Base-by-base conservation (phyloP, 768 basidiomycete genomes). In the Mycena vulgaris region DNA sequence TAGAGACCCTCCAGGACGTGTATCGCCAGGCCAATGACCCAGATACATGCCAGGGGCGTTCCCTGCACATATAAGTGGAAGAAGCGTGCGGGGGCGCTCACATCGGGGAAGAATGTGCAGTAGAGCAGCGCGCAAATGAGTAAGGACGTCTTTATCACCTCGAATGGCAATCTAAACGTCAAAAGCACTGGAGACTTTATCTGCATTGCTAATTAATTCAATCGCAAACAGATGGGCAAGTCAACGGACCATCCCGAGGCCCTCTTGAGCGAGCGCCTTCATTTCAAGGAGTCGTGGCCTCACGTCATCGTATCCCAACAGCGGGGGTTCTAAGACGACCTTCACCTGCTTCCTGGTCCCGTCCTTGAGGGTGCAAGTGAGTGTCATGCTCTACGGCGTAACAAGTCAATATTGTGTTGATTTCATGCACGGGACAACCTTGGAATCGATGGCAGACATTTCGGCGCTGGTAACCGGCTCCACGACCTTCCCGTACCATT, bases 251-350 rank as follows among this genome's bases (percentile, higher is more conserved):
- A 53, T 53, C 10, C 52, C 52, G 21, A 53, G 52, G 1, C 89
- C 86, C 76, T 93, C 93, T 75, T 95, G 92, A 0, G 94, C 92
- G 28, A 93, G 84, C 0, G 89, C 89, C 76, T 94, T 95, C 94
- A 95, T 95, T 63, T 89, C 84, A 25, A 95, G 80, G 27, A 95
- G 78, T 11, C 94, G 89, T 3, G 93, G 93, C 75, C 94, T 95
- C 28, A 95, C 93, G 39, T 94, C 94, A 1, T 93, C 92, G 75
- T 95, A 95, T 0, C 91, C 90, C 5, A 82, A 74, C 33, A 96
- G 82, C 2, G 92, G 93, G 0, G 95, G 95, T 25, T 93, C 88
- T 53, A 96, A 89, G 6, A 82, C 78, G 23, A 95, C 85, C 4
- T 76, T 78, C 0, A 91, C 88, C 11, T 83, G 83, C 71, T 88